Percentiles rank a stretch among this genome's conserved stretches.
Conservation (phyloP, 2,329 filamentous ascomycete species). For the Sporothrix pallida region DNA sequence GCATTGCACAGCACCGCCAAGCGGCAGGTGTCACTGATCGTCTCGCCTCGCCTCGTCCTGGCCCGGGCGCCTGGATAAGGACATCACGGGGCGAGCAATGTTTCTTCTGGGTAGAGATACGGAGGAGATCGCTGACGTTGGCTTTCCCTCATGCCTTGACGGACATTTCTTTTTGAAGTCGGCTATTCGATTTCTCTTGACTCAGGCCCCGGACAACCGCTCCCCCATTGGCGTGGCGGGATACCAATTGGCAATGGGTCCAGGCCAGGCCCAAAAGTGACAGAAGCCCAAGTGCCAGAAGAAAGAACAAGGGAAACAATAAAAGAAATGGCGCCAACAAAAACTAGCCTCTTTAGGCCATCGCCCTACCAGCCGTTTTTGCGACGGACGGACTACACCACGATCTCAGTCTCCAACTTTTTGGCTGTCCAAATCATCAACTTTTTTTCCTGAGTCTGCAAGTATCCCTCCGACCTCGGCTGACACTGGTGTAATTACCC, state of each 20-base stretch:
- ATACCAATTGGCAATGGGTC: not conserved
- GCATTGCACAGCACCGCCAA: not conserved
- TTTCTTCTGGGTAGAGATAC: not conserved
- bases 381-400: not conserved
- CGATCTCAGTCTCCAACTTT: slow-evolving; percentile 1
- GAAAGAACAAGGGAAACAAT: not conserved
- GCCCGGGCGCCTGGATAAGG: slow-evolving; percentile 9
- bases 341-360: slow-evolving; percentile 25
- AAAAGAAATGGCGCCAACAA: not conserved
- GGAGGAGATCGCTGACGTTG: no score
- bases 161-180: not conserved
- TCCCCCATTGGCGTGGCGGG: not conserved
- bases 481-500: slow-evolving; percentile 28
- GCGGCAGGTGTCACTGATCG: not conserved
- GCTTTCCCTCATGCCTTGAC: not conserved
- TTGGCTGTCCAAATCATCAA: not conserved
- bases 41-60: slow-evolving; percentile 6
- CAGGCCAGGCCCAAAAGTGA: not conserved
- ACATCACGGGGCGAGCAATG: not conserved
- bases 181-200: slow-evolving; percentile 14
- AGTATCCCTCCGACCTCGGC: slow-evolving; percentile 28
- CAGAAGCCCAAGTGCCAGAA: not conserved
- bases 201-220: slow-evolving; percentile 19
- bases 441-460: not conserved
- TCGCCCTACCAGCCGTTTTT: not conserved